These are phyloP conservation scores for Taxawa tesnikishii DNA, from an alignment of 2,329 filamentous ascomycete genomes.

Conservation along the genomic window DNA sequence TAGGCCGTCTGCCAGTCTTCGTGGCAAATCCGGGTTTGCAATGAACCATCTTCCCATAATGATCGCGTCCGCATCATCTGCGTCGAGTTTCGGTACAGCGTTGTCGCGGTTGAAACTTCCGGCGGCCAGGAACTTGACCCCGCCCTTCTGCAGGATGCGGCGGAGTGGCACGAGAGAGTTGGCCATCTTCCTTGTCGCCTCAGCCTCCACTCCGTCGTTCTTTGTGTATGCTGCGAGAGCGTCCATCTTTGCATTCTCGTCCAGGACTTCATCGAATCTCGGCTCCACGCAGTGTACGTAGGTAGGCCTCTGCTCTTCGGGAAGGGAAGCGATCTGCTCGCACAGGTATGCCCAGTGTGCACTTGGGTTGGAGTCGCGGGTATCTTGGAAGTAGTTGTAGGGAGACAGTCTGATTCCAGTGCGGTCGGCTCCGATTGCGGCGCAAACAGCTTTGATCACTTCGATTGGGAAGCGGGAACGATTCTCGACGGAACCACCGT, in stretches of 20 bases:
- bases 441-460: conserved; percentile 34
- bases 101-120: conserved; percentile 27
- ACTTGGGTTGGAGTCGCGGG: conserved; percentile 47
- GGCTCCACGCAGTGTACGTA: conserved; percentile 51
- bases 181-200: conserved; percentile 11
- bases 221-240: conserved; percentile 9
- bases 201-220: conserved; percentile 17
- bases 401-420: conserved; percentile 47
- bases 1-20: conserved; percentile 27
- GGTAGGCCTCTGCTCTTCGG: conserved; percentile 38
- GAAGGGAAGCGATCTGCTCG: conserved; percentile 19
- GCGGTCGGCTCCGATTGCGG: conserved; percentile 33
- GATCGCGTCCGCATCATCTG: conserved; percentile 29
- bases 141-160: conserved; percentile 12
- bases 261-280: conserved; percentile 29
- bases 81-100: conserved; percentile 21
- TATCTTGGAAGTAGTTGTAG: conserved; percentile 46
- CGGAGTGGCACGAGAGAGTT: conserved; percentile 13
- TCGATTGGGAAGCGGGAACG: conserved; percentile 38
- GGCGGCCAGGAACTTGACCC: conserved; percentile 23
- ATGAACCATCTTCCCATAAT: conserved; percentile 38
- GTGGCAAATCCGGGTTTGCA: conserved; percentile 34
- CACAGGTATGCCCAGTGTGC: conserved; percentile 50
- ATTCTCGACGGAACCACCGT: conserved; percentile 32
- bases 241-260: conserved; percentile 14